A percentile compares a stretch with the other conserved stretches of the same genome.
These are phyloP conservation scores for Fusarium camptoceras DNA, from an alignment of 2,329 filamentous ascomycete species.

Conservation along the genomic window DNA sequence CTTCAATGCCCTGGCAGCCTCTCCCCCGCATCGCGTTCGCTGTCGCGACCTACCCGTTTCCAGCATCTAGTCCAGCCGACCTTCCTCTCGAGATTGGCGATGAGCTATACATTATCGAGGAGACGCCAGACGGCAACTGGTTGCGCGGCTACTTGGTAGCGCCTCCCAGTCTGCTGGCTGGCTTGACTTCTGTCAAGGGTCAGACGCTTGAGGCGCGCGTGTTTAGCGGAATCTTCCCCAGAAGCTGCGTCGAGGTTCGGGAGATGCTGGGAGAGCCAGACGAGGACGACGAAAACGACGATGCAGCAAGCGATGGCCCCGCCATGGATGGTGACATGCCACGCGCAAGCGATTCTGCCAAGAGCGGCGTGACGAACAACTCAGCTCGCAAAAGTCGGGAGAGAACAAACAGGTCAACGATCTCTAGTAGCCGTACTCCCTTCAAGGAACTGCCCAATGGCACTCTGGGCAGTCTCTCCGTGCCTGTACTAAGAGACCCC, in stretches of 20 bases:
- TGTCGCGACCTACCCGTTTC: conserved; percentile 94
- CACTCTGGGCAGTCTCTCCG: conserved; percentile 57
- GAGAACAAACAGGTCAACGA: conserved; percentile 47
- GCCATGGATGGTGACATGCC: conserved; percentile 45
- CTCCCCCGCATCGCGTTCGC: conserved; percentile 97
- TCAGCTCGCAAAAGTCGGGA: conserved; percentile 53
- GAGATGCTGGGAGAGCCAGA: conserved; percentile 87
- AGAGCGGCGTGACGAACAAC: conserved; percentile 61
- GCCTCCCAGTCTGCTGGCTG: conserved; percentile 90
- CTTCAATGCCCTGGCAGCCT: conserved; percentile 93
- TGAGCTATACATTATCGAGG: conserved; percentile 98
- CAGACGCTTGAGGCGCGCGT: conserved; percentile 95
- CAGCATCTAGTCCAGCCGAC: conserved; percentile 86
- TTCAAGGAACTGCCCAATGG: conserved; percentile 56
- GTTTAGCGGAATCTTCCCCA: conserved; percentile 97
- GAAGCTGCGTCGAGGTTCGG: conserved; percentile 92
- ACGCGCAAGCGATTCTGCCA: conserved; percentile 63
- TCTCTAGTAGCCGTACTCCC: conserved; percentile 46
- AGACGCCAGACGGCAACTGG: conserved; percentile 92
- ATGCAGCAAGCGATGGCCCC: conserved; percentile 50
- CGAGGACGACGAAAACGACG: conserved; percentile 59
- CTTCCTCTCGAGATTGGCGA: conserved; percentile 97
- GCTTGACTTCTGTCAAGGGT: conserved; percentile 88
- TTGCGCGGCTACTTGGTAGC: conserved; percentile 95
- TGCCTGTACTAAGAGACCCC: conserved; percentile 69